Evolutionary conservation across 164 flowering plant genomes (phyloP), one percentile per base, ranked within the genome.

Genomic region (Litsea cubeba): DNA sequence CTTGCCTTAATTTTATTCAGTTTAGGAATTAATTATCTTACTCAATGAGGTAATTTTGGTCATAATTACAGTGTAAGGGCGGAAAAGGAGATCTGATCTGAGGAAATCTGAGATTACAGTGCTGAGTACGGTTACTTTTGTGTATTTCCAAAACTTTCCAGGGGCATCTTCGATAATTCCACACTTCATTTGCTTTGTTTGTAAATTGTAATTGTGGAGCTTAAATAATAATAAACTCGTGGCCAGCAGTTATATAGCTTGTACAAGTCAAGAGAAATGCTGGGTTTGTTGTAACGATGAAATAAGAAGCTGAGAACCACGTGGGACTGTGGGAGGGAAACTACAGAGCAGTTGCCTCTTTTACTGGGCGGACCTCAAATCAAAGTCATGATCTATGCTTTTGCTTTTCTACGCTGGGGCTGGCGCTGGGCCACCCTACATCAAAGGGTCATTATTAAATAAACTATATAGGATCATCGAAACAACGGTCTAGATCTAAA

Each of bases 271-370:
- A 80, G 71, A 65, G 54, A 22, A 71, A 72, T 80, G 82, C 77
- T 77, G 72, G 76, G 76, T 70, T 73, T 77, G 79, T 80, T 80
- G 82, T 74, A 77, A 80, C 82, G 75, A 71, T 62, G 70, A 12
- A 30, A 72, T 35, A 51, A 73, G 63, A 72, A 65, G 74, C 73
- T 76, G 46, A 76, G 26, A 74, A n/a, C 77, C 82, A 77, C 79
- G 76, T 80, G 75, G n/a, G n/a, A n/a, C n/a, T n/a, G n/a, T n/a
- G n/a, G n/a, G 65, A 5, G 17, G 5, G 14, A 40, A 40, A 40
- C 46, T 54, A 14, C 49, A 32, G 35, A 18, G 15, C 18, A 20
- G 35, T 12, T 28, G 46, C 46, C 46, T 40, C 46, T 0, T 40
- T 7, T 40, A 40, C 10, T 4, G 2, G 46, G 46, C 10, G 46